A percentile compares a stretch with the other conserved stretches of the same genome.
These are phyloP conservation scores for Cryptosporidium sp. DNA, from an alignment of 169 alveolate species.

Conservation along the genomic window DNA sequence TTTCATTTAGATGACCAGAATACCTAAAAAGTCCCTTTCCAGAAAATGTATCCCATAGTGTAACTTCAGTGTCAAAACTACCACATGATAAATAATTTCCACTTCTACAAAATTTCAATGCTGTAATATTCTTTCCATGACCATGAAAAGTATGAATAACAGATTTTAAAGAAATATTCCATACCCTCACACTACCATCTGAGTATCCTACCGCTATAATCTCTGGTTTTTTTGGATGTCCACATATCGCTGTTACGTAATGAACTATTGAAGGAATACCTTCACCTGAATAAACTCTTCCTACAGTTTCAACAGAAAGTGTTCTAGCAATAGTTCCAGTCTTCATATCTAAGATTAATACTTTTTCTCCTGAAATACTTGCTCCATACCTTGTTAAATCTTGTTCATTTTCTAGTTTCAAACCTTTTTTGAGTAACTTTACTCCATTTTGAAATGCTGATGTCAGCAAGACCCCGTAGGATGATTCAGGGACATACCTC, in stretches of 20 bases:
- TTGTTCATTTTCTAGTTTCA: conserved; percentile 4
- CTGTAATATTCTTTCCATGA: conserved; percentile 81
- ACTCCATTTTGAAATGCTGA: conserved; percentile 81
- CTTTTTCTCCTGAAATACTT: conserved; percentile 78
- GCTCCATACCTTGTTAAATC: conserved; percentile 72
- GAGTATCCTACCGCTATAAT: conserved; percentile 85
- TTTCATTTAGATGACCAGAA: conserved; percentile 86
- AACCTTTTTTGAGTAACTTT: conserved; percentile 43
- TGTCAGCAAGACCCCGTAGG: conserved; percentile 85
- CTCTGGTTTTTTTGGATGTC: conserved; percentile 77
- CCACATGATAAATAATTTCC: conserved; percentile 85
- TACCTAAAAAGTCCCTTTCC: conserved; percentile 86
- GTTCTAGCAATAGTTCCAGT: conserved; percentile 78
- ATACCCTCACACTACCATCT: conserved; percentile 86
- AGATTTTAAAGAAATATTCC: conserved; percentile 79
- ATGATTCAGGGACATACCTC: conserved; percentile 85
- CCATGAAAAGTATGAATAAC: conserved; percentile 82
- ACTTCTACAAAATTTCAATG: conserved; percentile 77
- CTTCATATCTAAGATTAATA: conserved; percentile 72
- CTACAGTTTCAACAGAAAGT: conserved; percentile 67
- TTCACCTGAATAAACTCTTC: conserved; percentile 79
- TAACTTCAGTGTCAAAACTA: conserved; percentile 86
- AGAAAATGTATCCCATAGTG: conserved; percentile 88
- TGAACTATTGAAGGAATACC: conserved; percentile 80
- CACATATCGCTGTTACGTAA: conserved; percentile 80